Evolutionary conservation across 257 asterid genomes (phyloP).

Genomic region (Fraxinus quadrangulata): DNA sequence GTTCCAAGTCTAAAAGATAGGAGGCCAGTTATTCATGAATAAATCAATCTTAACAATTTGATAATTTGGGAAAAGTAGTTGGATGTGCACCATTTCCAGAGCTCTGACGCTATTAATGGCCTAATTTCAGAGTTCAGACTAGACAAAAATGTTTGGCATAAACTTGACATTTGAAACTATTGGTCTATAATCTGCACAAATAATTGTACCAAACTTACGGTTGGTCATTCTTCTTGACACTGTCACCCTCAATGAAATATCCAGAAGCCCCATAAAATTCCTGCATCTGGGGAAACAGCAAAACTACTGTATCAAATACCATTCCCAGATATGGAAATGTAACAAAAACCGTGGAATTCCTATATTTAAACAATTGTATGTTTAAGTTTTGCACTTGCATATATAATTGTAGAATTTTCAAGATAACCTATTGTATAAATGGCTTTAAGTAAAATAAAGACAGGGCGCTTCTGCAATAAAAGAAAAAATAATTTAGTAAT

Average conservation of each 20-base stretch:
- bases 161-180: background rate
- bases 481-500: background rate
- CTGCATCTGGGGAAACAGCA: constrained; percentile 66
- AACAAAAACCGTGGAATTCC: background rate
- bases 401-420: constrained; percentile 11
- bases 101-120: background rate
- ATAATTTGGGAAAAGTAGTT: background rate
- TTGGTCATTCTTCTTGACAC: constrained; percentile 43
- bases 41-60: constrained; percentile 2
- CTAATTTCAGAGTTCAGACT: background rate
- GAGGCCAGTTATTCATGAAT: constrained; percentile 19
- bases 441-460: background rate
- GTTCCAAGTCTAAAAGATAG: background rate
- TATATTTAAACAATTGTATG: background rate
- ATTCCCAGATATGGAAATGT: background rate
- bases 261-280: constrained; percentile 91
- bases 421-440: constrained; percentile 6
- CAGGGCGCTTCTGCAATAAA: background rate
- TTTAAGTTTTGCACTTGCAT: background rate
- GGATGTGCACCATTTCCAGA: background rate
- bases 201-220: constrained; percentile 41
- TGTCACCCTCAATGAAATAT: constrained; percentile 60
- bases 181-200: background rate
- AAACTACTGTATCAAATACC: constrained; percentile 4
- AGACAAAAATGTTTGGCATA: constrained; percentile 5